These are phyloP conservation scores for Lactifluus volemus DNA, from an alignment of 768 basidiomycete genomes.

Conservation along the genomic window DNA sequence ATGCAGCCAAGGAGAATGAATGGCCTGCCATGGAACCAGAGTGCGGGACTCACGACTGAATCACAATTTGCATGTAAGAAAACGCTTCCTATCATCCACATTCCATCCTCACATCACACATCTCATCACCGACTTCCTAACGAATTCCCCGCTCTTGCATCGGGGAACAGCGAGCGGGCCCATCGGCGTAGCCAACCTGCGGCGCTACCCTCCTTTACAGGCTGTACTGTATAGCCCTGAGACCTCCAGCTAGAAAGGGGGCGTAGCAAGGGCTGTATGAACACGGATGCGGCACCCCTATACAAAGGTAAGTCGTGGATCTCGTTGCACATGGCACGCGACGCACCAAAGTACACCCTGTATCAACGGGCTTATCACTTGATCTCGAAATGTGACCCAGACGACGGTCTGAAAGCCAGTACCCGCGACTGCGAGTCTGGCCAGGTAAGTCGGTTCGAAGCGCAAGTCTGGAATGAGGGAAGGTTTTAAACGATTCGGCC, in stretches of 20 bases:
- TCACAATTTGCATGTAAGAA: not conserved
- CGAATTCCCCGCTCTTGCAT: not conserved
- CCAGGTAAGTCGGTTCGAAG: conserved; percentile 64
- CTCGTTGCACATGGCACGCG: not conserved
- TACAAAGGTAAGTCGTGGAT: not conserved
- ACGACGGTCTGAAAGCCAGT: conserved; percentile 47
- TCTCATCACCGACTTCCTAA: not conserved
- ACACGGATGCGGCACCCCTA: conserved; percentile 10
- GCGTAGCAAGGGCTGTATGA: conserved; percentile 3
- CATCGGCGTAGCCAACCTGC: conserved; percentile 8
- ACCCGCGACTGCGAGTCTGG: conserved; percentile 47
- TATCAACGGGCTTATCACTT: conserved; percentile 55
- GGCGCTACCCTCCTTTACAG: conserved; percentile 1
- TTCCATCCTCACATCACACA: not conserved
- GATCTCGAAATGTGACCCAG: conserved; percentile 62
- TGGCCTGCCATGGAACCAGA: not conserved
- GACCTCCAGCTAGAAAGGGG: not conserved
- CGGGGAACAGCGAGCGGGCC: conserved; percentile 4
- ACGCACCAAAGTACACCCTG: conserved; percentile 63
- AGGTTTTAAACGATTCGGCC: not conserved
- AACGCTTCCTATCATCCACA: not conserved
- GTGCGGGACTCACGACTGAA: not conserved
- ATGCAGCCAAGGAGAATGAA: not conserved
- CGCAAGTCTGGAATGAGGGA: conserved; percentile 62
- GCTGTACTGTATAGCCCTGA: not conserved